Conservation (phyloP, 352 stramenopile genomes). For the Globisporangium recalcitrans region DNA sequence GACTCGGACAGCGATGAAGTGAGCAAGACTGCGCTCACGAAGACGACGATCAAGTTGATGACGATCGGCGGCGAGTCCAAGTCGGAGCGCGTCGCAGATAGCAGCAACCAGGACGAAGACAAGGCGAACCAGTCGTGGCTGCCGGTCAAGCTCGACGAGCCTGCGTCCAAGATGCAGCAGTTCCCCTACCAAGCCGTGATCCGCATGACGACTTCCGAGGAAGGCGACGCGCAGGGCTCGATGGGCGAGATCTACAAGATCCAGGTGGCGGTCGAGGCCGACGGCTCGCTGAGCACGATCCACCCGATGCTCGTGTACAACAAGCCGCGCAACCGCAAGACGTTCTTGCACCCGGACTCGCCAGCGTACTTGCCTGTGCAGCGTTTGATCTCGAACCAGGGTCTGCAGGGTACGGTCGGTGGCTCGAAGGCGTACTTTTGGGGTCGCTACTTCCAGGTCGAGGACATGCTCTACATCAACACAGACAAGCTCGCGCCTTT, state of each 20-base stretch:
- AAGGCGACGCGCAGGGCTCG: constrained; percentile 60
- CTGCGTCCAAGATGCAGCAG: constrained; percentile 66
- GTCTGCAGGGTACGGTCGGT: constrained; percentile 56
- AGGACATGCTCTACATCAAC: constrained; percentile 86
- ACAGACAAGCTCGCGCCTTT: constrained; percentile 74
- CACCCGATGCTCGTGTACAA: constrained; percentile 89
- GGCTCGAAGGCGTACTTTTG: constrained; percentile 86
- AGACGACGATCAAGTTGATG: constrained; percentile 69
- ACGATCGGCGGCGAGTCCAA: constrained; percentile 77
- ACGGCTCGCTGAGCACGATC: constrained; percentile 57
- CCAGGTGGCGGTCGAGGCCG: constrained; percentile 67
- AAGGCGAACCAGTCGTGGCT: constrained; percentile 51
- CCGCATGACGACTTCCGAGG: constrained; percentile 71
- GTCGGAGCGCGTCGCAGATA: constrained; percentile 31
- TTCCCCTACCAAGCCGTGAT: constrained; percentile 85
- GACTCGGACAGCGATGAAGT: constrained; percentile 15
- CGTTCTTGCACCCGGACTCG: constrained; percentile 81
- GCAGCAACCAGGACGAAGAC: constrained; percentile 14
- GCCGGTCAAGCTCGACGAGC: constrained; percentile 80
- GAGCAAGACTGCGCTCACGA: constrained; percentile 14
- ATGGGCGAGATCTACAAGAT: constrained; percentile 90
- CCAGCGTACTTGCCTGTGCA: constrained; percentile 69
- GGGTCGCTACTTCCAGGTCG: constrained; percentile 77
- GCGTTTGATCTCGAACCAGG: constrained; percentile 46
- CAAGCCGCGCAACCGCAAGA: constrained; percentile 81